These are phyloP conservation scores for Yarrowia deformans DNA, from an alignment of 805 yeast species.

Conservation along the genomic window DNA sequence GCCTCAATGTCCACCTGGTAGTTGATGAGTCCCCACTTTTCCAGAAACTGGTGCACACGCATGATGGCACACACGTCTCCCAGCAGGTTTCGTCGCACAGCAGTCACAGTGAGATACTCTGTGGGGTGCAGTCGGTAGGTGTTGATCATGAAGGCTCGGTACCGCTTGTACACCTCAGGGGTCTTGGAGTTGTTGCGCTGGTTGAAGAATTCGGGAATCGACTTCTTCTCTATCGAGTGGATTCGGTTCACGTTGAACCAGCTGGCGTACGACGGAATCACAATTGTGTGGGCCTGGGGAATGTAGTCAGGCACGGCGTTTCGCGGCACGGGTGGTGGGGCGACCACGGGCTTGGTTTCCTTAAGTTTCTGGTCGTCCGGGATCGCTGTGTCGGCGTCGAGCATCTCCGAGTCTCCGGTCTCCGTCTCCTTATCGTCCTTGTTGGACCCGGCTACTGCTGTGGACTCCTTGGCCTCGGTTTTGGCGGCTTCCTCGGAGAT, in stretches of 20 bases:
- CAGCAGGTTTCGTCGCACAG: constrained; percentile 86
- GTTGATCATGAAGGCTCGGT: constrained; percentile 88
- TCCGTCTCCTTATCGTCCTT: constrained; percentile 36
- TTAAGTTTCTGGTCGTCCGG: constrained; percentile 35
- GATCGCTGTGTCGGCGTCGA: constrained; percentile 44
- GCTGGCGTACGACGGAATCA: constrained; percentile 83
- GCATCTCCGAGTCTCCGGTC: constrained; percentile 42
- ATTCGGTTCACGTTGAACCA: constrained; percentile 83
- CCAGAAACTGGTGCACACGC: constrained; percentile 82
- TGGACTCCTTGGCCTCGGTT: constrained; percentile 13
- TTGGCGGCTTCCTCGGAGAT: constrained; percentile 15
- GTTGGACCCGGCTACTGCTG: background rate
- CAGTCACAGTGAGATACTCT: constrained; percentile 87
- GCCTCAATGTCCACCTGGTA: constrained; percentile 87
- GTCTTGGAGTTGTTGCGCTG: constrained; percentile 70
- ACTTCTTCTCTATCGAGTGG: constrained; percentile 79
- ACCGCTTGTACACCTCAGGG: constrained; percentile 78
- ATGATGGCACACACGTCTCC: constrained; percentile 91
- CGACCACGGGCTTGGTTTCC: constrained; percentile 31
- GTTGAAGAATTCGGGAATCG: constrained; percentile 87
- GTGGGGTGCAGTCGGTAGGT: constrained; percentile 87
- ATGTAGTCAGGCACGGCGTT: constrained; percentile 19
- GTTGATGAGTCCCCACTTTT: constrained; percentile 92
- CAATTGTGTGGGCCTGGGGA: constrained; percentile 80
- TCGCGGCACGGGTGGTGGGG: constrained; percentile 25